Evolutionary conservation across 306 rosid genomes (phyloP).

Genomic region (Crataegus laevigata): DNA sequence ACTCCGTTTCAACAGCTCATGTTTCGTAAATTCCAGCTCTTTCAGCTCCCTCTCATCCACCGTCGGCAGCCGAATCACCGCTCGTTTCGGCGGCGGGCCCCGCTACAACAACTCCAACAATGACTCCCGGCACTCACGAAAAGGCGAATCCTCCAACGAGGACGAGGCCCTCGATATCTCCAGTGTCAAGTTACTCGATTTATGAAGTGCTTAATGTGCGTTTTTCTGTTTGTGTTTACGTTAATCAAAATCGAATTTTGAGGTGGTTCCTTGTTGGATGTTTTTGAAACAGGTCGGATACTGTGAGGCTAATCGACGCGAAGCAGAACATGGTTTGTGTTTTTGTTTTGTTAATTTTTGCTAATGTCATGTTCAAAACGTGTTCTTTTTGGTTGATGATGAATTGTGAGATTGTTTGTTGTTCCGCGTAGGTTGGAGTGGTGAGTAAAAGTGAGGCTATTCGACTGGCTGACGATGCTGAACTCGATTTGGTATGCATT

Average conservation of each 20-base stretch:
- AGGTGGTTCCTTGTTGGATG: constrained; percentile 12
- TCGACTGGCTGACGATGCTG: constrained; percentile 68
- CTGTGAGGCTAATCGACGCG: constrained; percentile 83
- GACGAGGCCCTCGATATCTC: constrained; percentile 61
- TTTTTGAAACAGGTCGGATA: constrained; percentile 58
- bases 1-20: constrained; percentile 25
- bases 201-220: not conserved
- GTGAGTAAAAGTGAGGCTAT: constrained; percentile 64
- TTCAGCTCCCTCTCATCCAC: constrained; percentile 18
- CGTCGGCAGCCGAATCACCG: constrained; percentile 19
- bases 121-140: constrained; percentile 26
- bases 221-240: not conserved
- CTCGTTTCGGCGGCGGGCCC: constrained; percentile 49
- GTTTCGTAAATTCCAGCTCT: constrained; percentile 19
- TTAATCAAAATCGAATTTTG: not conserved
- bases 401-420: not conserved
- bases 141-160: constrained; percentile 34
- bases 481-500: constrained; percentile 66
- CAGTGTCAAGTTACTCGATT: constrained; percentile 36
- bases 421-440: constrained; percentile 61
- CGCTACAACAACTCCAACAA: constrained; percentile 27
- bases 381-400: not conserved
- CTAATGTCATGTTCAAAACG: too few species aligned
- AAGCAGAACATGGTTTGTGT: constrained; percentile 72
- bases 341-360: not conserved